Percentiles rank a stretch among this genome's conserved stretches.
phyloP scores from a whole-genome alignment of 2,329 filamentous ascomycete genomes.

The Fonsecaea erecta region DNA sequence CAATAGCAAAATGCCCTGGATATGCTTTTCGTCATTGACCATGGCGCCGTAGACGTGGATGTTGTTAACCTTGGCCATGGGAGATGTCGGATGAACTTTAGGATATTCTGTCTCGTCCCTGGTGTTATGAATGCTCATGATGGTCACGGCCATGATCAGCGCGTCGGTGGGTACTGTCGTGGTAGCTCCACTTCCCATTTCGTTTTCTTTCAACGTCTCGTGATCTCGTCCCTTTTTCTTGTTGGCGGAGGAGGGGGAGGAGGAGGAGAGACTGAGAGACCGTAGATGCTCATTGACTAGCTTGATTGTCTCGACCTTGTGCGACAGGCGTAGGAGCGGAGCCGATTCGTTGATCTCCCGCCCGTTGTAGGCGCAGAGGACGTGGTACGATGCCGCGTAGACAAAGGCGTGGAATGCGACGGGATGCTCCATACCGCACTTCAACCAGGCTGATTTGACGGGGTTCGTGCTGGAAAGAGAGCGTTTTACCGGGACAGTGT shows the following conservation, averaged over 20 bases:
- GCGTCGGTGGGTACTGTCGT: slow-evolving; percentile 19
- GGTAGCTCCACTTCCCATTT: background rate
- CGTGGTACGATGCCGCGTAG: slow-evolving; percentile 29
- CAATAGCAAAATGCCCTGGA: slow-evolving; percentile 25
- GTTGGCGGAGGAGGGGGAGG: too few relatives aligned
- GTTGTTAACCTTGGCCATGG: slow-evolving; percentile 24
- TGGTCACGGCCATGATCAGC: slow-evolving; percentile 29
- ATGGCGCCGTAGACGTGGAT: slow-evolving; percentile 32
- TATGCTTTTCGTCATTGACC: slow-evolving; percentile 29
- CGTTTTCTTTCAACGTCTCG: background rate
- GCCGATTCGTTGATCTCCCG: slow-evolving; percentile 25
- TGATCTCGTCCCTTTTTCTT: background rate
- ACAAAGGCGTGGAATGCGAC: slow-evolving; percentile 32
- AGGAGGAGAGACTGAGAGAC: slow-evolving; percentile 8
- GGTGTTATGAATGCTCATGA: slow-evolving; percentile 25
- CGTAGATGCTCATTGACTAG: slow-evolving; percentile 27
- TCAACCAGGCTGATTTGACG: slow-evolving; percentile 30
- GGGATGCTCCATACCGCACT: slow-evolving; percentile 28
- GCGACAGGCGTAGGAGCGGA: slow-evolving; percentile 21
- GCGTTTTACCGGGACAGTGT: slow-evolving; percentile 20
- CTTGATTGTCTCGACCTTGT: slow-evolving; percentile 30
- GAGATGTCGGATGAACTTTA: slow-evolving; percentile 22
- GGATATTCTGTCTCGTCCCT: slow-evolving; percentile 19
- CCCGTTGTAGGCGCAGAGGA: slow-evolving; percentile 22
- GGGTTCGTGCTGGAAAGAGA: slow-evolving; percentile 19